Percentiles rank a stretch among this genome's conserved stretches.
phyloP scores from a whole-genome alignment of 805 yeast species.

The Kluyveromyces nonfermentans region DNA sequence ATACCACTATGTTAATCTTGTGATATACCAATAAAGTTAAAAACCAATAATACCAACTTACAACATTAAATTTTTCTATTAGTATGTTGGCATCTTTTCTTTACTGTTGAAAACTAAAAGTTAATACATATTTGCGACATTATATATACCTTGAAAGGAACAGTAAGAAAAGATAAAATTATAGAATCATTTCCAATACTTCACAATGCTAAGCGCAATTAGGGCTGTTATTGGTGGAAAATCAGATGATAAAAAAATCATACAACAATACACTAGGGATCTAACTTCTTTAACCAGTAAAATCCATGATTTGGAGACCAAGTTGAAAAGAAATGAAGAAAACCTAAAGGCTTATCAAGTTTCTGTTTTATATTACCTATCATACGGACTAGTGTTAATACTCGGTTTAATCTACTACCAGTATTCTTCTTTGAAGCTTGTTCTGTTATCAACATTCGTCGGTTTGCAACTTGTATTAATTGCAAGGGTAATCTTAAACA shows the following conservation, averaged over 20 bases:
- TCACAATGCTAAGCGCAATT: slow-evolving; percentile 12
- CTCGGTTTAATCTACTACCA: not conserved
- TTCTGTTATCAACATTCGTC: not conserved
- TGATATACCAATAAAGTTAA: not conserved
- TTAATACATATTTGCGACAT: no score
- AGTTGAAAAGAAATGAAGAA: slow-evolving; percentile 13
- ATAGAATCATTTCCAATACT: not conserved
- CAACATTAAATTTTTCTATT: no score
- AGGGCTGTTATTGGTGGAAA: slow-evolving; percentile 6
- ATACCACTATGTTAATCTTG: not conserved
- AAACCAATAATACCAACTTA: not conserved
- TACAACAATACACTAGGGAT: slow-evolving; percentile 23
- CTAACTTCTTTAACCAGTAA: slow-evolving; percentile 19
- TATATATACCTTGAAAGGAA: no score
- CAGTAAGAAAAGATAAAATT: not conserved
- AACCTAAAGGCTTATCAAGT: slow-evolving; percentile 11
- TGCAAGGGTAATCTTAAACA: slow-evolving; percentile 2
- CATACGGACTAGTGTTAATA: not conserved
- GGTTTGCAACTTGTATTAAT: slow-evolving; percentile 1
- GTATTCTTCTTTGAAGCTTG: not conserved
- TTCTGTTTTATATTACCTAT: not conserved
- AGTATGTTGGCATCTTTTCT: not conserved
- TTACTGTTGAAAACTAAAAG: not conserved
- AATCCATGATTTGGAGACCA: slow-evolving; percentile 21
- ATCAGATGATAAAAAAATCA: slow-evolving; percentile 11